Evolutionary conservation across 2,329 filamentous ascomycete species (phyloP), one percentile per base, ranked within the genome.

Genomic region (Fusarium devonianum): DNA sequence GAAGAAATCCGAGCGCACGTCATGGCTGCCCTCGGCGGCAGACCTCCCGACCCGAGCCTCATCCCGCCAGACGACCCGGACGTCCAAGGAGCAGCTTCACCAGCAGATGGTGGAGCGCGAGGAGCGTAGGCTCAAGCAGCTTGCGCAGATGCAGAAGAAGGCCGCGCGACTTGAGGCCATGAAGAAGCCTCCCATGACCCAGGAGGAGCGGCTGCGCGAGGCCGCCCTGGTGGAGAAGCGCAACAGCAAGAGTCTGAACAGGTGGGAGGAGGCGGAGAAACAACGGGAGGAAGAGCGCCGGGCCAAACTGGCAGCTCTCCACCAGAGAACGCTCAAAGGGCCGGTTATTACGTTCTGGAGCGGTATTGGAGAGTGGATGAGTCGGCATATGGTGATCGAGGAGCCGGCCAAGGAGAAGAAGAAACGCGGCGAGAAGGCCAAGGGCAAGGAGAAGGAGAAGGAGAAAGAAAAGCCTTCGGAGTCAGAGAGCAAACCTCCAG

Each of bases 321-420:
- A 96, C 65, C 90, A 92, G 69, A 85, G 92, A 37, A 90, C 89
- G 39, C 80, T 97, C 7, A 87, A 93, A 43, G 94, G 94, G 0
- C 91, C 94, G 0, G 90, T 97, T 9, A 86, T 97, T 30, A 90
- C 90, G 2, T 93, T 89, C 71, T 97, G 92, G 88, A 97, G 92
- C 70, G 94, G 93, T n/a, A 83, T 90, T 56, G 89, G 89, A 23
- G 84, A 90, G 63, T 93, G 90, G 82, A 80, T 91, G 28, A 89
- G 90, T 29, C 86, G 82, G 26, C 79, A 78, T 2, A 79, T 86
- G 54, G 79, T 86, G 53, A 82, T 86, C 63, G 83, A 86, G 66
- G 82, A 86, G 65, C 83, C 82, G 64, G 76, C 78, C 58, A 86
- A 85, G 67, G 76, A 78, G 69, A 86, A 84, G 67, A 72, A 77